Evolutionary conservation across 2,329 filamentous ascomycete genomes (phyloP), one percentile per base, ranked within the genome.

Genomic region (Neurospora crassa): DNA sequence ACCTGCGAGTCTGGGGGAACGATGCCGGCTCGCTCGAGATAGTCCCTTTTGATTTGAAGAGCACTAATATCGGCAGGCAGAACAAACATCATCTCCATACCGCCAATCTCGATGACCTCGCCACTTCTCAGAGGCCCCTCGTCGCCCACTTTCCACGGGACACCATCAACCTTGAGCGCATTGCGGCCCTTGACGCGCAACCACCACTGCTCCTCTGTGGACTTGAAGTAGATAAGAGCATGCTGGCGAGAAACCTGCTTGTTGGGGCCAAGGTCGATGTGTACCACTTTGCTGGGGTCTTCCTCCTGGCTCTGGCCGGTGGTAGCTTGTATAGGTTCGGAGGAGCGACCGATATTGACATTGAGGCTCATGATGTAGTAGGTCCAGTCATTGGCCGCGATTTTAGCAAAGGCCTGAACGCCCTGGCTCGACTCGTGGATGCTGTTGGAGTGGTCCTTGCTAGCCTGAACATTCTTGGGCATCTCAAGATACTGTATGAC

Each of bases 11-110:
- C 78, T 2, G 75, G 43, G 68, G 77, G 78, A 68, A 81, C 79
- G 41, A 90, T 82, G 37, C 88, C 86, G 41, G 91, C 90, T 67
- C 92, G 89, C 75, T 92, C 87, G 18, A 92, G 86, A 78, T 91
- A 94, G 76, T 83, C 87, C 29, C 86, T 86, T 77, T 92, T 88
- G 72, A 96, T 90, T 67, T 87, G 85, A 37, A 94, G 85, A 34
- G 88, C 87, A 71, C 84, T 84, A 67, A 88, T 85, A 75, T 92
- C 90, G 34, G 89, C 89, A 0, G 96, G 95, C n/a, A 97, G 88
- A 68, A 97, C 93, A 81, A 99, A 99, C 85, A 98, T 95, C 96
- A 99, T 99, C 83, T 99, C 95, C 0, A 96, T 92, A 70, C 92
- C 92, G 76, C 91, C 92, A 78, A 98, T 92, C 78, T 97, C 94